These are phyloP conservation scores for Micromonas pusilla DNA, from an alignment of 139 green algal species.

Conservation along the genomic window DNA sequence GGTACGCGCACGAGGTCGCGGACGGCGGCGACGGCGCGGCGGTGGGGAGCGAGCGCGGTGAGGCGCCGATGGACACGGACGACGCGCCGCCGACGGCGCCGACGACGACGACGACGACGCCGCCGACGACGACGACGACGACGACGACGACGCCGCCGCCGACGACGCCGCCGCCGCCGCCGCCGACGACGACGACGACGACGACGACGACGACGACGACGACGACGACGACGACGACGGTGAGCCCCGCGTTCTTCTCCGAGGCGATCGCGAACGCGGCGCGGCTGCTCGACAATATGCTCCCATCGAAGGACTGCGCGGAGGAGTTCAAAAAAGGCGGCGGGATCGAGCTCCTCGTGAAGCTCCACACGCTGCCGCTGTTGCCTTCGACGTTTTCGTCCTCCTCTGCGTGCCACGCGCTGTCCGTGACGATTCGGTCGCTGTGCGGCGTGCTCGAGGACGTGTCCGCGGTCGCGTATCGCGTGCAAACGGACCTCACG, in stretches of 20 bases:
- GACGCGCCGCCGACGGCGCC: background rate
- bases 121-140: conserved; percentile 10
- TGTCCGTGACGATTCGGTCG: conserved; percentile 59
- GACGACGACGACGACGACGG: background rate
- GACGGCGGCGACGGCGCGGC: too few species aligned
- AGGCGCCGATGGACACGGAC: background rate
- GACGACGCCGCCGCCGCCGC: conserved; percentile 3
- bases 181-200: background rate
- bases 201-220: conserved; percentile 9
- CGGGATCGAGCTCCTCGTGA: conserved; percentile 60
- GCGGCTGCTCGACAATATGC: conserved; percentile 74
- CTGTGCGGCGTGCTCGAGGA: too few species aligned
- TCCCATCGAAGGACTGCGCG: conserved; percentile 50
- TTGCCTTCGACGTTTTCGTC: conserved; percentile 70
- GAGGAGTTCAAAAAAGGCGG: conserved; percentile 66
- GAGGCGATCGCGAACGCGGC: conserved; percentile 63
- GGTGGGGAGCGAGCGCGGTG: too few species aligned
- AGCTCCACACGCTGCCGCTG: conserved; percentile 65
- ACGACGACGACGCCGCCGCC: background rate
- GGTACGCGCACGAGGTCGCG: too few species aligned
- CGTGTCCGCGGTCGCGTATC: too few species aligned
- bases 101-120: background rate
- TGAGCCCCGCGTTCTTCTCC: conserved; percentile 46
- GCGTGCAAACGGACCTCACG: too few species aligned
- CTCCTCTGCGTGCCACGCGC: conserved; percentile 58